These are phyloP conservation scores for Daldinia loculata DNA, from an alignment of 495 filamentous ascomycete genomes.

Conservation along the genomic window DNA sequence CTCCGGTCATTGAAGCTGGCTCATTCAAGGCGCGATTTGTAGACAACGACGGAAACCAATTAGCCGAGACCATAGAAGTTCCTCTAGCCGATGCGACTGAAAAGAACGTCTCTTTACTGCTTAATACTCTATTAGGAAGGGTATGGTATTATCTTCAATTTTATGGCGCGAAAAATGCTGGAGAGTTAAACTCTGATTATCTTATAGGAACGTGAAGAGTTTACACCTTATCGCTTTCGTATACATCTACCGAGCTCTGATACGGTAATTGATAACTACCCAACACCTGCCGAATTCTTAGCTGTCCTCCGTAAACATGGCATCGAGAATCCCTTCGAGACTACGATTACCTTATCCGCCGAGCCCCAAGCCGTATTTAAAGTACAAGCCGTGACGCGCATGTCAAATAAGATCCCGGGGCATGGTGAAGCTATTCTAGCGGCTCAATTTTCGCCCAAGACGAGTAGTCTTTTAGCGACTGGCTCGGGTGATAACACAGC, in stretches of 20 bases:
- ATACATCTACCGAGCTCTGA: constrained; percentile 68
- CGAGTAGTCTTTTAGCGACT: constrained; percentile 82
- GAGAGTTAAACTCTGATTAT: constrained; percentile 20
- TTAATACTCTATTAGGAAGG: constrained; percentile 87
- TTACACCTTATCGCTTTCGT: constrained; percentile 88
- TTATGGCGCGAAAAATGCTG: neutral
- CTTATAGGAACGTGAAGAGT: constrained; percentile 71
- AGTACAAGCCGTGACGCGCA: constrained; percentile 89
- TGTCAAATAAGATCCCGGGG: constrained; percentile 85
- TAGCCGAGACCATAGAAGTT: constrained; percentile 74
- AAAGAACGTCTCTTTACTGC: constrained; percentile 88
- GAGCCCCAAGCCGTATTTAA: constrained; percentile 95
- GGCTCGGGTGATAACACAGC: constrained; percentile 93
- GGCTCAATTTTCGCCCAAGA: constrained; percentile 84
- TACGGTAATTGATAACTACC: constrained; percentile 78
- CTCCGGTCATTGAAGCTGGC: constrained; percentile 73
- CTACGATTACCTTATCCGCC: constrained; percentile 74
- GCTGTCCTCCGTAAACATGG: constrained; percentile 59
- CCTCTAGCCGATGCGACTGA: constrained; percentile 85
- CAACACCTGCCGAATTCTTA: constrained; percentile 55
- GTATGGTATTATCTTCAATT: constrained; percentile 57
- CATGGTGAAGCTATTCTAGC: constrained; percentile 93
- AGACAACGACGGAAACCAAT: constrained; percentile 77
- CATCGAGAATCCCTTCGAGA: constrained; percentile 59
- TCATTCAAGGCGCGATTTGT: constrained; percentile 86